Base-by-base conservation (phyloP, 2,329 filamentous ascomycete genomes). In the Rhinocladiella similis region DNA sequence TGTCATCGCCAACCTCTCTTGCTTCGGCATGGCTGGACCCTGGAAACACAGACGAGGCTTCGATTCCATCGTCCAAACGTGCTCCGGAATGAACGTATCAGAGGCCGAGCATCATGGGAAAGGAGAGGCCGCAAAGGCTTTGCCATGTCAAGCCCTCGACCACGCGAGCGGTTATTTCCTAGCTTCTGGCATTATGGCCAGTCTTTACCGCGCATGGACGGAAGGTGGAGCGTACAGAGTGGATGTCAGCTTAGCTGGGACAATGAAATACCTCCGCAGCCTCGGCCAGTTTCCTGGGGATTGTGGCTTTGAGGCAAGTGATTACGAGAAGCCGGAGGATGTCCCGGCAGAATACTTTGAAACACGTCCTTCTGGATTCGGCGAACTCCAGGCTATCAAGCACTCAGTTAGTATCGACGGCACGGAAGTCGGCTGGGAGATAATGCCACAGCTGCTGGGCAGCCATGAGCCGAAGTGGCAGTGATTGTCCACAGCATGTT, bases 71-170 rank as follows among this genome's bases (percentile, higher is more conserved):
- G 76, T 81, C 0, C 81, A 85, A 66, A 81, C 81, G 6, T 80
- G 77, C 53, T 77, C 78, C 0, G 82, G 82, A 0, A 76, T 84
- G 66, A 84, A 84, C 43, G 71, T 81, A 1, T 79, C 78, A 0
- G 82, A 85, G 62, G 81, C 81, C 0, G 72, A 77, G 53, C 73
- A 77, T 45, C 75, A 66, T 19, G 75, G 70, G 2, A 56, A 65
- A 0, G 73, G 72, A 0, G 75, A 77, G 46, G 53, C 69, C 0
- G 75, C 77, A 0, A 72, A 74, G 1, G 68, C 75, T 0, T 69
- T 76, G 29, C 82, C 82, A 0, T 82, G 77, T 52, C 82, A 85
- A 66, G 81, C 78, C 0, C 72, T 85, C 0, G 83, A 85, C 63
- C 80, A 85, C 57, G 79, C 75, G 0, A 74, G 73, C 0, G 83